These are phyloP conservation scores for Euphorbia corollata DNA, from an alignment of 441 rosid species.

Conservation along the genomic window DNA sequence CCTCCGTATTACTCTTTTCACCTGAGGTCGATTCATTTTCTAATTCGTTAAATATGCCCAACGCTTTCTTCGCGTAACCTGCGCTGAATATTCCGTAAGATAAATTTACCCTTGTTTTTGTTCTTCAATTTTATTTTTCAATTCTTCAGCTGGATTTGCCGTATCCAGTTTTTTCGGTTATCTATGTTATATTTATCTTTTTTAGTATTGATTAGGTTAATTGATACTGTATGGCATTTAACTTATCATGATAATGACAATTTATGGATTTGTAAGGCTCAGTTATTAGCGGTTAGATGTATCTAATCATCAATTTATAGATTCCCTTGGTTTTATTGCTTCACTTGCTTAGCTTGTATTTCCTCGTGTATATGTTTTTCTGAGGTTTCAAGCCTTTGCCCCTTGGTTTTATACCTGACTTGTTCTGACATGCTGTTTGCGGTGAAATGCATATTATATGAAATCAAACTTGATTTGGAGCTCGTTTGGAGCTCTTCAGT, in stretches of 20 bases:
- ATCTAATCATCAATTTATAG: not conserved
- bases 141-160: not conserved
- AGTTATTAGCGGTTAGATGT: not conserved
- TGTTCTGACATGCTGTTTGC: not conserved
- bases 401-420: not conserved
- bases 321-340: slow-evolving; percentile 1
- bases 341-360: slow-evolving; percentile 3
- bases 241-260: not conserved
- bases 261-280: not conserved
- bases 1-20: slow-evolving; percentile 13
- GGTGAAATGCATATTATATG: not conserved
- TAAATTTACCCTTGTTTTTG: not conserved
- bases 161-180: not conserved
- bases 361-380: not conserved
- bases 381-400: not conserved
- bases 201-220: not conserved
- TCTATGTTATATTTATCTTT: not conserved
- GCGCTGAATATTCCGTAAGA: slow-evolving; percentile 30
- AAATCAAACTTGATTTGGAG: not conserved
- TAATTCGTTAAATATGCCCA: slow-evolving; percentile 17
- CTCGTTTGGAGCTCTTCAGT: not conserved
- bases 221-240: slow-evolving; percentile 10
- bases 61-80: slow-evolving; percentile 14
- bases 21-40: slow-evolving; percentile 11
- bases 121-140: slow-evolving; percentile 8